Conservation (phyloP, 768 basidiomycete species). For the Lactarius akahatsu region DNA sequence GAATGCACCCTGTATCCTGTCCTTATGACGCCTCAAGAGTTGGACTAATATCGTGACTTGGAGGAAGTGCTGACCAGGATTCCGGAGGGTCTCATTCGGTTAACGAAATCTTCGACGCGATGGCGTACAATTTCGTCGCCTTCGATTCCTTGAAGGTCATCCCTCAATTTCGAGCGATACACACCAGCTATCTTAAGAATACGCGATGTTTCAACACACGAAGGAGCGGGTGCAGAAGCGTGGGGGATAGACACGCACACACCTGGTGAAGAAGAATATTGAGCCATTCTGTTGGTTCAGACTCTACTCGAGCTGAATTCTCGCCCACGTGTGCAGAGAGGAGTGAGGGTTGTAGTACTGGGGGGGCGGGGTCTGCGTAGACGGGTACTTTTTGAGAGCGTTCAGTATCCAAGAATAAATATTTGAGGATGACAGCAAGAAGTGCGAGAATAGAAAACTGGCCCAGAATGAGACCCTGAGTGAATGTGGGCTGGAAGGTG, state of each 20-base stretch:
- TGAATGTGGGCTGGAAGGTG: constrained; percentile 85
- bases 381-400: constrained; percentile 53
- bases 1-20: constrained; percentile 83
- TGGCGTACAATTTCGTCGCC: constrained; percentile 83
- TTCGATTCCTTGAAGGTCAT: constrained; percentile 63
- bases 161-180: constrained; percentile 75
- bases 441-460: constrained; percentile 85
- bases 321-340: neutral
- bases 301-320: constrained; percentile 33
- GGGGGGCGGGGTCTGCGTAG: constrained; percentile 32
- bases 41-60: constrained; percentile 11
- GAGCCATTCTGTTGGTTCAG: constrained; percentile 90
- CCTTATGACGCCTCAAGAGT: constrained; percentile 46
- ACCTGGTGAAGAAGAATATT: constrained; percentile 85
- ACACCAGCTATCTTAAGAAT: constrained; percentile 53
- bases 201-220: neutral
- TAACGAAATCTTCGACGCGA: constrained; percentile 78
- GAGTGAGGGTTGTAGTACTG: constrained; percentile 10
- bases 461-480: constrained; percentile 90
- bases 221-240: neutral
- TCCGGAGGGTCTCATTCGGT: constrained; percentile 66
- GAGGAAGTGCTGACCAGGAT: constrained; percentile 54
- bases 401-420: constrained; percentile 88
- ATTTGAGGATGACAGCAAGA: constrained; percentile 80
- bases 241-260: constrained; percentile 29